A percentile compares a stretch with the other conserved stretches of the same genome.
Evolutionary conservation across 495 filamentous ascomycete species (phyloP).

Genomic region (Aspergillus steynii): DNA sequence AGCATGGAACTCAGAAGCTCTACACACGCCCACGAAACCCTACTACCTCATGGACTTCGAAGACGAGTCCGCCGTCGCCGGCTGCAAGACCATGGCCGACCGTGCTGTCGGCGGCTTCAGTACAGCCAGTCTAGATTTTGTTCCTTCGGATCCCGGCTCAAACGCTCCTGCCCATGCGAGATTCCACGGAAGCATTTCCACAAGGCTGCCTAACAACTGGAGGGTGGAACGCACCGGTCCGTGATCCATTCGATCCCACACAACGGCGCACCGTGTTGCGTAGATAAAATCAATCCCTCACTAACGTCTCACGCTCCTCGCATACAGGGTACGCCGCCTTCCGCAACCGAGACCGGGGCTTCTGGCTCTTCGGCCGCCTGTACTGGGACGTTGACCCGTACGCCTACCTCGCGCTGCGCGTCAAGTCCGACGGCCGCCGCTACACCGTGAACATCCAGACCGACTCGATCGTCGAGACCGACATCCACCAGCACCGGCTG

Average conservation of each 20-base stretch:
- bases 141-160: conserved; percentile 46
- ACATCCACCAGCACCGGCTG: conserved; percentile 92
- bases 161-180: conserved; percentile 59
- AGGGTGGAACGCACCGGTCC: conserved; percentile 62
- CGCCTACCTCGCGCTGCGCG: conserved; percentile 80
- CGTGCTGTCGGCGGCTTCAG: conserved; percentile 84
- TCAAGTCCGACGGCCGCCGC: conserved; percentile 86
- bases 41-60: conserved; percentile 59
- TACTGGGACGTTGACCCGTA: conserved; percentile 91
- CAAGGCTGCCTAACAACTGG: conserved; percentile 63
- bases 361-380: conserved; percentile 74
- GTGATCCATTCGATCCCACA: conserved; percentile 32
- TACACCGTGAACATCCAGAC: conserved; percentile 97
- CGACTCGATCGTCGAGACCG: conserved; percentile 85
- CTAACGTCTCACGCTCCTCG: no score
- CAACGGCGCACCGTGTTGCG: no score
- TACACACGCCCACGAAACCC: conserved; percentile 49
- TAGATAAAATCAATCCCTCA: no score
- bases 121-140: conserved; percentile 66
- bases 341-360: conserved; percentile 61
- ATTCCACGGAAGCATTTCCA: conserved; percentile 89
- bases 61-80: conserved; percentile 56
- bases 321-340: conserved; percentile 84
- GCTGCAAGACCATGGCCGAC: conserved; percentile 85
- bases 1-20: conserved; percentile 53